phyloP scores from a whole-genome alignment of 140 eudicot genomes.

The Stevia rebaudiana region DNA sequence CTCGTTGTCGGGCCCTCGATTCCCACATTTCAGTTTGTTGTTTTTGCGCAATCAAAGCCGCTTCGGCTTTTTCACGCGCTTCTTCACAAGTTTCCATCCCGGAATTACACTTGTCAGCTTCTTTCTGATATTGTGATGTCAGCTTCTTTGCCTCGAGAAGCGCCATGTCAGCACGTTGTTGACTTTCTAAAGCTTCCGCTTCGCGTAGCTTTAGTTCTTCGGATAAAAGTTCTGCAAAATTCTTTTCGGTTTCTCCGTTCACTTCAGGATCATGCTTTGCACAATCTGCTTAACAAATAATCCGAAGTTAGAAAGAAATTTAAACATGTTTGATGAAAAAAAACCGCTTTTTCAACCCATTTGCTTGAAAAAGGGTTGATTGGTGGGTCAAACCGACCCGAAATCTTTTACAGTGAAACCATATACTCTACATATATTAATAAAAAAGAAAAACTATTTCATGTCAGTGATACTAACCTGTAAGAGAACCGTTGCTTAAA shows the following conservation, averaged over 20 bases:
- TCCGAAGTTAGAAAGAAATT: too few relatives aligned
- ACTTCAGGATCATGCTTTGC: slow-evolving; percentile 94
- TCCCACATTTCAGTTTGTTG: slow-evolving; percentile 74
- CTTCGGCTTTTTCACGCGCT: slow-evolving; percentile 94
- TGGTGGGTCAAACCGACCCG: background rate
- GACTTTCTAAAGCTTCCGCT: slow-evolving; percentile 77
- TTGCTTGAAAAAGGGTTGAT: background rate
- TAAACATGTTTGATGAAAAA: too few relatives aligned
- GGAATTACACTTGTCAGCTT: slow-evolving; percentile 97
- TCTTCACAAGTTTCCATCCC: slow-evolving; percentile 99
- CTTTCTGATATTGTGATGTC: slow-evolving; percentile 94
- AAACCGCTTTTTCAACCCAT: background rate
- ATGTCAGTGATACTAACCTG: slow-evolving; percentile 51
- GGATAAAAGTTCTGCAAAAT: slow-evolving; percentile 63
- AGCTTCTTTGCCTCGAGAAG: slow-evolving; percentile 84
- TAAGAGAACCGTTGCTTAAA: slow-evolving; percentile 59
- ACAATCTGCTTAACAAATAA: slow-evolving; percentile 52
- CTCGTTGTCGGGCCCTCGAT: slow-evolving; percentile 78
- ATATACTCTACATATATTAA: background rate
- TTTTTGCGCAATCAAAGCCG: slow-evolving; percentile 68
- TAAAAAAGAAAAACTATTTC: background rate
- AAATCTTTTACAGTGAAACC: background rate
- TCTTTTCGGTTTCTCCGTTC: slow-evolving; percentile 88
- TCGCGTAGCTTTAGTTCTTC: slow-evolving; percentile 86
- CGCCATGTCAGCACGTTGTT: slow-evolving; percentile 90